These are phyloP conservation scores for Picochlorum sp. DNA, from an alignment of 139 green algal species.

Conservation along the genomic window DNA sequence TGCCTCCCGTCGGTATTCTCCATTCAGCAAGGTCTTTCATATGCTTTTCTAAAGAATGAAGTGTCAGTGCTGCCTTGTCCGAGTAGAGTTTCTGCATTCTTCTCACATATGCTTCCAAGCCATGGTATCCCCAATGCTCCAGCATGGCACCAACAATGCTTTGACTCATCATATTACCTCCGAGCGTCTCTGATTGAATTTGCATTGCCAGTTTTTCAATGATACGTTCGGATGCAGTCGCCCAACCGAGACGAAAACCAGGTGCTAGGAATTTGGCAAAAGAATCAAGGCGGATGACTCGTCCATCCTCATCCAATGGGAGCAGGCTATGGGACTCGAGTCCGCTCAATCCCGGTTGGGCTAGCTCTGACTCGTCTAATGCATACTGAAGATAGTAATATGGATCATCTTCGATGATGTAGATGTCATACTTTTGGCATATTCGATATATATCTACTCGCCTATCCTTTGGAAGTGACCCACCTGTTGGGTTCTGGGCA, in stretches of 20 bases:
- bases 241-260: slow-evolving; percentile 63
- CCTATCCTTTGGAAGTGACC: slow-evolving; percentile 31
- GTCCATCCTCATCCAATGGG: slow-evolving; percentile 41
- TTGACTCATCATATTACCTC: slow-evolving; percentile 31
- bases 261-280: slow-evolving; percentile 62
- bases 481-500: slow-evolving; percentile 68
- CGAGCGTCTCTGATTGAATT: slow-evolving; percentile 33
- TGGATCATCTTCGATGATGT: slow-evolving; percentile 77
- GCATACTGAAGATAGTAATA: slow-evolving; percentile 70
- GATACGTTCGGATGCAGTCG: slow-evolving; percentile 36
- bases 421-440: slow-evolving; percentile 17
- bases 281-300: slow-evolving; percentile 68
- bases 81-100: slow-evolving; percentile 37
- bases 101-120: slow-evolving; percentile 32
- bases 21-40: slow-evolving; percentile 29
- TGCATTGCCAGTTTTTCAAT: slow-evolving; percentile 10
- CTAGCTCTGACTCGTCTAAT: too few species aligned
- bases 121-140: slow-evolving; percentile 27
- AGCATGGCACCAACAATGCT: slow-evolving; percentile 25
- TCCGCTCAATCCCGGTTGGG: background rate
- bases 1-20: slow-evolving; percentile 25
- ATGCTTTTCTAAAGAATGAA: slow-evolving; percentile 4
- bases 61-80: slow-evolving; percentile 11
- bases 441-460: slow-evolving; percentile 55
- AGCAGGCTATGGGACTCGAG: background rate